Conservation (phyloP, 257 asterid species). For the Ocimum tenuiflorum region DNA sequence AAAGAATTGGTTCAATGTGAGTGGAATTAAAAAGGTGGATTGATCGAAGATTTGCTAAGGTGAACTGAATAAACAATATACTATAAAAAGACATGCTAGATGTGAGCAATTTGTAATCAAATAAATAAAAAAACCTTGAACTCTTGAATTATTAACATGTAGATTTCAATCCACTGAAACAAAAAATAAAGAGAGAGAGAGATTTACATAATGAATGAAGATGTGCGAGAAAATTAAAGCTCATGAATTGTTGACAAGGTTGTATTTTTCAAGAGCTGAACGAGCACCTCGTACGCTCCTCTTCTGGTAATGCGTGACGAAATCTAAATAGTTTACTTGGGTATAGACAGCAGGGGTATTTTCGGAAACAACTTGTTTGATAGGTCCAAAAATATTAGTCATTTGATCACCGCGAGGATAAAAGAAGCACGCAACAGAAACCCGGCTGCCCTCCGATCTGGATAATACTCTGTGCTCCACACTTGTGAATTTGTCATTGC, state of each 20-base stretch:
- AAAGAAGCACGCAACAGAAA: slow-evolving; percentile 64
- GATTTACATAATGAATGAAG: no score
- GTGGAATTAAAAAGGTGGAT: no score
- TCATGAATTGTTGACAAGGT: slow-evolving; percentile 6
- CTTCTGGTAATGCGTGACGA: slow-evolving; percentile 37
- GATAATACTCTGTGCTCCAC: slow-evolving; percentile 66
- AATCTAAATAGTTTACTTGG: slow-evolving; percentile 43
- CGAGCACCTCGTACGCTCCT: slow-evolving; percentile 27
- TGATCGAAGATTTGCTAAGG: no score
- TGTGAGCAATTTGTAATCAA: no score
- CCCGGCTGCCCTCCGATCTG: slow-evolving; percentile 39
- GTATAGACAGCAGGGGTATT: slow-evolving; percentile 43
- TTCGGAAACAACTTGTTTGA: slow-evolving; percentile 39
- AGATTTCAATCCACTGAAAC: no score
- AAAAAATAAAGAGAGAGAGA: no score
- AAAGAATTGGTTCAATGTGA: no score
- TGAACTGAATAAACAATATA: no score
- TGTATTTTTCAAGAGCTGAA: slow-evolving; percentile 39
- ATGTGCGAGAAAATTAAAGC: no score
- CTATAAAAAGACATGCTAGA: no score
- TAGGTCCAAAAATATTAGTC: slow-evolving; percentile 42
- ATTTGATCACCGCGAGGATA: slow-evolving; percentile 37
- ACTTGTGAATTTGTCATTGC: slow-evolving; percentile 67
- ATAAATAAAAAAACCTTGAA: no score
- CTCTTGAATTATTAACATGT: no score